phyloP scores from a whole-genome alignment of 306 rosid species.

The cucumber (Cucumis sativus) region DNA sequence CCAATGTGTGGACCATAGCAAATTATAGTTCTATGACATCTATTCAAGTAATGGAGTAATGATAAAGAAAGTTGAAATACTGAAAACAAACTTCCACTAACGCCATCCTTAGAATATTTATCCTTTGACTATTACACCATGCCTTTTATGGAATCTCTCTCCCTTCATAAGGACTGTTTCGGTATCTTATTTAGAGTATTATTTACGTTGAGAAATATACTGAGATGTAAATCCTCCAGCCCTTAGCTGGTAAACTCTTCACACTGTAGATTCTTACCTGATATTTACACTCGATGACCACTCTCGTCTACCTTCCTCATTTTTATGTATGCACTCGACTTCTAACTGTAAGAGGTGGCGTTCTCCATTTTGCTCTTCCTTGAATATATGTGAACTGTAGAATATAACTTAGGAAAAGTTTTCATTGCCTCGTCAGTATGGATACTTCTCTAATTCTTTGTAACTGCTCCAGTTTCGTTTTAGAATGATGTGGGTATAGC shows the following conservation, averaged over 20 bases:
- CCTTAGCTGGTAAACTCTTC: background rate
- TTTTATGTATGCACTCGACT: background rate
- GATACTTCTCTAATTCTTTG: background rate
- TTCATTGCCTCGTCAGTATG: background rate
- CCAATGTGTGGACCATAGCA: background rate
- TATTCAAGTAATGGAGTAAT: background rate
- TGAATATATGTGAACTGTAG: background rate
- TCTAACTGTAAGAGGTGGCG: background rate
- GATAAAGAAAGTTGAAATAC: background rate
- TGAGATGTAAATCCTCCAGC: background rate
- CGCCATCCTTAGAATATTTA: background rate
- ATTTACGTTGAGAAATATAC: background rate
- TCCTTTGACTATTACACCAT: background rate
- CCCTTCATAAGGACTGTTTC: background rate
- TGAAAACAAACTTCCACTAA: background rate
- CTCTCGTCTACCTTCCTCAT: background rate
- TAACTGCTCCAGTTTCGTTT: background rate
- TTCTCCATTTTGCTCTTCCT: background rate
- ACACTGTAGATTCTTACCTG: background rate
- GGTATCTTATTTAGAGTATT: background rate
- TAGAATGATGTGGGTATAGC: background rate
- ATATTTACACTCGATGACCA: background rate
- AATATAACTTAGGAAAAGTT: background rate
- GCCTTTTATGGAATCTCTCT: background rate
- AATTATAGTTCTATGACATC: background rate